phyloP scores from a whole-genome alignment of 495 filamentous ascomycete genomes.

The Talaromyces ruber region DNA sequence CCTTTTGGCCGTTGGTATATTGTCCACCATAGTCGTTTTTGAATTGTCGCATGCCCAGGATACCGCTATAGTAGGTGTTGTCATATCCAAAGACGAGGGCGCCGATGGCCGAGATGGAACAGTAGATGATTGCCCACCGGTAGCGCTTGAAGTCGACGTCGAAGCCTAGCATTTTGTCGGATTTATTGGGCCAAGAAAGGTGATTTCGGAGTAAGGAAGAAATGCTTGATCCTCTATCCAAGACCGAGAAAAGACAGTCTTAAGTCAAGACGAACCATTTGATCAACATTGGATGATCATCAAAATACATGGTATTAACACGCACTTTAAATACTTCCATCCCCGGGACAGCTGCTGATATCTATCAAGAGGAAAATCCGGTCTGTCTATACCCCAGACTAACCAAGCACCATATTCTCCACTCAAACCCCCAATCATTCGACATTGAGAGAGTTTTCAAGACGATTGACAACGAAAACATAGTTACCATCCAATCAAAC shows the following conservation, averaged over 20 bases:
- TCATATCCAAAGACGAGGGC: slow-evolving; percentile 13
- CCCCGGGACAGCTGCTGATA: not conserved
- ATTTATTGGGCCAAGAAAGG: too few species aligned
- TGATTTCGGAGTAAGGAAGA: too few species aligned
- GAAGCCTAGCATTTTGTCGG: not conserved
- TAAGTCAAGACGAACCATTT: too few species aligned
- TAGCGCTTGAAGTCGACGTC: slow-evolving; percentile 3
- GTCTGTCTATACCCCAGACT: not conserved
- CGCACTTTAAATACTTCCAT: too few species aligned
- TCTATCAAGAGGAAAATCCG: not conserved
- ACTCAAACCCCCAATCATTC: too few species aligned
- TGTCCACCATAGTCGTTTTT: slow-evolving; percentile 12
- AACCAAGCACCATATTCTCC: too few species aligned
- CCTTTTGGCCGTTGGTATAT: slow-evolving; percentile 9
- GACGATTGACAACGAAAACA: not conserved
- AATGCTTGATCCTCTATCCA: too few species aligned
- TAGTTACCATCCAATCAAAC: not conserved
- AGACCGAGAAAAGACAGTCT: too few species aligned
- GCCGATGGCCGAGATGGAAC: slow-evolving; percentile 8
- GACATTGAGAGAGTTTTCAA: not conserved
- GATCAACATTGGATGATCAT: too few species aligned
- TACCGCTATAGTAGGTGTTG: slow-evolving; percentile 15
- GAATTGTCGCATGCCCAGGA: slow-evolving; percentile 15
- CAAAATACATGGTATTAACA: too few species aligned
- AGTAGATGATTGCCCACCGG: slow-evolving; percentile 11